A percentile compares a stretch with the other conserved stretches of the same genome.
Evolutionary conservation across 1,284 basidiomycete species (phyloP).

Genomic region (Austroboletus niveus): DNA sequence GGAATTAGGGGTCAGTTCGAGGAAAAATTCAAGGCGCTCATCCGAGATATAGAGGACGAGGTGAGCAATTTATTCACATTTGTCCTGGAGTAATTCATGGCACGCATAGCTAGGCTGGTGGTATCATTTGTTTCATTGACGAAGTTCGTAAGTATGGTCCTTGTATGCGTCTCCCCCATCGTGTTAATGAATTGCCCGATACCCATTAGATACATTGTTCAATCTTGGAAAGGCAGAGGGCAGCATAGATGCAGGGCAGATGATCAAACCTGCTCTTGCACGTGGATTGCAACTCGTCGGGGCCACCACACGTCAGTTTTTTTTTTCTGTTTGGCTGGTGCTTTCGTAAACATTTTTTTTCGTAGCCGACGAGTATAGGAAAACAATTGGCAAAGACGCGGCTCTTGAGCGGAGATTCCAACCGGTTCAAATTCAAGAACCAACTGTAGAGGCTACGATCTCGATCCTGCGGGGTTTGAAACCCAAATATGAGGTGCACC

Average conservation of each 20-base stretch:
- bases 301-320: constrained; percentile 74
- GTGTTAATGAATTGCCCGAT: neutral
- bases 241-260: constrained; percentile 87
- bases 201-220: constrained; percentile 63
- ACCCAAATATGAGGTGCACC: constrained; percentile 83
- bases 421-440: constrained; percentile 85
- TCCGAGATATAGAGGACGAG: constrained; percentile 86
- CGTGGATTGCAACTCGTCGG: constrained; percentile 85
- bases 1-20: constrained; percentile 91
- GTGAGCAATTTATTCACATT: constrained; percentile 35
- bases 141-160: constrained; percentile 73
- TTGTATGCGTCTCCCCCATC: constrained; percentile 2
- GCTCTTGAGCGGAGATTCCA: constrained; percentile 91
- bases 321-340: neutral
- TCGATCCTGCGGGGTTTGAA: constrained; percentile 89
- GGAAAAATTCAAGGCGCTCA: constrained; percentile 85
- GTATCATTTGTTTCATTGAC: constrained; percentile 87
- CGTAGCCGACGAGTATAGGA: constrained; percentile 81
- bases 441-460: constrained; percentile 81
- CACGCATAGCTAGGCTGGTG: constrained; percentile 45
- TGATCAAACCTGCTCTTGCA: constrained; percentile 88
- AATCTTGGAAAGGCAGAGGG: constrained; percentile 91
- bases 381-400: constrained; percentile 90
- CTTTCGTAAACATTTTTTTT: neutral
- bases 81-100: constrained; percentile 1